A percentile compares a stretch with the other conserved stretches of the same genome.
Evolutionary conservation across 2,329 filamentous ascomycete species (phyloP).

Genomic region (Diaporthe citriasiana): DNA sequence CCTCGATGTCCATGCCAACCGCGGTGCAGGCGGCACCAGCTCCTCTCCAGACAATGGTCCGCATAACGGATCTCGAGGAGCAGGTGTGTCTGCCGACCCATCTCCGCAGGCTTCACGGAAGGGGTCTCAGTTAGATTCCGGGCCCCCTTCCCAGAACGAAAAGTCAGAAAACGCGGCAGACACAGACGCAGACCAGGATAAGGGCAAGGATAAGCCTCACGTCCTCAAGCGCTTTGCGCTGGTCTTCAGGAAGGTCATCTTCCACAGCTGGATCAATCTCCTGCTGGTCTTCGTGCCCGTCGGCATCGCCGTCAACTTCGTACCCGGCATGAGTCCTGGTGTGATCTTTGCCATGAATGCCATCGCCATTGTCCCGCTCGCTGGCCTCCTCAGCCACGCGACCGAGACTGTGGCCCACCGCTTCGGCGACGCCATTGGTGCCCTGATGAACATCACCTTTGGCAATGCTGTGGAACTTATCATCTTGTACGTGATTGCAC

Average conservation of each 20-base stretch:
- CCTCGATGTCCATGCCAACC: slow-evolving; percentile 35
- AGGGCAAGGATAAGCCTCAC: slow-evolving; percentile 50
- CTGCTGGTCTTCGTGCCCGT: slow-evolving; percentile 83
- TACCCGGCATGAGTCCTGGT: slow-evolving; percentile 67
- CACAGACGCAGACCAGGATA: slow-evolving; percentile 43
- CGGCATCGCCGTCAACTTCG: slow-evolving; percentile 76
- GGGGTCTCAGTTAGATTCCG: slow-evolving; percentile 68
- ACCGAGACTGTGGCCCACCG: slow-evolving; percentile 81
- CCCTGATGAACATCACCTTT: slow-evolving; percentile 82
- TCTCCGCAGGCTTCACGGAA: slow-evolving; percentile 65
- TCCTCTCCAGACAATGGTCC: slow-evolving; percentile 44
- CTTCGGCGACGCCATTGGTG: slow-evolving; percentile 80
- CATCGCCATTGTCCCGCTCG: slow-evolving; percentile 81
- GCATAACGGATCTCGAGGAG: slow-evolving; percentile 43
- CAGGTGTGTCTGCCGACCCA: slow-evolving; percentile 57
- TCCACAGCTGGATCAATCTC: slow-evolving; percentile 83
- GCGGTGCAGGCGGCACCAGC: slow-evolving; percentile 43
- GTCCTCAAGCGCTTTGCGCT: slow-evolving; percentile 56
- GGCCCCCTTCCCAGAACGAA: slow-evolving; percentile 42
- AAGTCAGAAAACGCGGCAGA: slow-evolving; percentile 36
- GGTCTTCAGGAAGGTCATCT: slow-evolving; percentile 72
- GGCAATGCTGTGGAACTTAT: slow-evolving; percentile 86
- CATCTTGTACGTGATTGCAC: slow-evolving; percentile 70
- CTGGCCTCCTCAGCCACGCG: slow-evolving; percentile 78
- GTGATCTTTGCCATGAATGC: slow-evolving; percentile 82